Base-by-base conservation (phyloP, 2,329 filamentous ascomycete species). In the Paradendryphiella salina region DNA sequence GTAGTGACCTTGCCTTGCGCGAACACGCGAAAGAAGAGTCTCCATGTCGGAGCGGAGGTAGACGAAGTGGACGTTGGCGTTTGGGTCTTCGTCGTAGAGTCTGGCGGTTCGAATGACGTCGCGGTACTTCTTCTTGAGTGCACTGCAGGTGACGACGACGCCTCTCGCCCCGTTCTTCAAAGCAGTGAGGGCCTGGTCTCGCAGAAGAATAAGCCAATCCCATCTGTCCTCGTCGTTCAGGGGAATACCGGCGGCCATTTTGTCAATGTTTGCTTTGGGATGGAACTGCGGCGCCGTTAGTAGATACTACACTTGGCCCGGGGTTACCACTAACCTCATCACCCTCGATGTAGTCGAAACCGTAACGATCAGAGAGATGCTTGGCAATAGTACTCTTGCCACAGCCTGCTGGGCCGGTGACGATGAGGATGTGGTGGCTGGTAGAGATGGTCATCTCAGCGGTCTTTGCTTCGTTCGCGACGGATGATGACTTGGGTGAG, bases 91-190 rank as follows among this genome's bases (percentile, higher is more conserved):
- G 53, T 77, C 72, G 60, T 78, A 75, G 59, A 79, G 75, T 5
- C 73, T 65, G n/a, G 77, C 78, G n/a, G 77, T 70, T 13, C 78
- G 76, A 48, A 80, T 75, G 45, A 79, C 76, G 60, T 99, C 94
- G 63, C 94, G 87, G 79, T 99, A 99, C 77, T 96, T 96, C 73
- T 89, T 89, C 81, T 97, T 97, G 46, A 99, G 82, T 1, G 93
- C 94, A 10, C 90, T 96, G 81, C 94, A 99, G 45, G 94, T 96
- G 54, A 99, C 83, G 41, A 99, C 89, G n/a, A 96, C 94, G 40
- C 90, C 77, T 21, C 71, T 63, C 21, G 70, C 61, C 6, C 73
- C 70, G 2, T 66, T 37, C 39, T 66, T 63, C 37, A 76, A 59
- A 5, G 72, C 61, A 14, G 53, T 57, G 53, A 79, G 63, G 3